These are phyloP conservation scores for Solanum acaule DNA, from an alignment of 257 asterid species.

Conservation along the genomic window DNA sequence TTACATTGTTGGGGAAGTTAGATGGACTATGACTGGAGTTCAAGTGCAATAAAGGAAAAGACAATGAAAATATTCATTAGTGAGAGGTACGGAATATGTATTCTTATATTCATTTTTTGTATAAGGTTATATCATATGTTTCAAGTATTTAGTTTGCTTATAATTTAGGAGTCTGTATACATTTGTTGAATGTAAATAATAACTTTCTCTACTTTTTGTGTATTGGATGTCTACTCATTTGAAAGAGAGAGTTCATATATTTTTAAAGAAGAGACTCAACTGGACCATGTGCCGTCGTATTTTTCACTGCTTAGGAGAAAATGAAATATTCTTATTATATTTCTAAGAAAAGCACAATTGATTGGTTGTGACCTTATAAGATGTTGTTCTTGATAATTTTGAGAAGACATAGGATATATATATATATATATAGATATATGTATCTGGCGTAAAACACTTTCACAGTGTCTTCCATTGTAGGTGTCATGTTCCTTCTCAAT, in stretches of 20 bases:
- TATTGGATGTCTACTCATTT: background rate
- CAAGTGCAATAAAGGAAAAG: too few relatives aligned
- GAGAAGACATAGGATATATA: background rate
- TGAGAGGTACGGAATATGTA: constrained; percentile 10
- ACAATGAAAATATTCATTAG: too few relatives aligned
- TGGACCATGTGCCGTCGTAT: background rate
- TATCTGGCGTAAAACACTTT: background rate
- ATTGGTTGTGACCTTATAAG: background rate
- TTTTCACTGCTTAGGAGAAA: background rate
- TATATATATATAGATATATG: too few relatives aligned
- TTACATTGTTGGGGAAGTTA: too few relatives aligned
- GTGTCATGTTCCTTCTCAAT: background rate
- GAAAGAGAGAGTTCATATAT: background rate
- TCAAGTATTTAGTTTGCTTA: background rate
- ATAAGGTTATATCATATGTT: background rate
- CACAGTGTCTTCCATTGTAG: background rate
- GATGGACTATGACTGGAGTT: too few relatives aligned
- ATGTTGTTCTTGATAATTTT: background rate
- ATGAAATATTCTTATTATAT: background rate
- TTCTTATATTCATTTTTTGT: background rate
- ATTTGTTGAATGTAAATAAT: too few relatives aligned
- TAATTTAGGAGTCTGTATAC: too few relatives aligned
- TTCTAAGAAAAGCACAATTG: background rate
- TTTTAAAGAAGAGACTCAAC: too few relatives aligned
- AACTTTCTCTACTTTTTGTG: background rate